Evolutionary conservation across 176 grass and related monocot species (phyloP).

Genomic region (Otatea glauca): DNA sequence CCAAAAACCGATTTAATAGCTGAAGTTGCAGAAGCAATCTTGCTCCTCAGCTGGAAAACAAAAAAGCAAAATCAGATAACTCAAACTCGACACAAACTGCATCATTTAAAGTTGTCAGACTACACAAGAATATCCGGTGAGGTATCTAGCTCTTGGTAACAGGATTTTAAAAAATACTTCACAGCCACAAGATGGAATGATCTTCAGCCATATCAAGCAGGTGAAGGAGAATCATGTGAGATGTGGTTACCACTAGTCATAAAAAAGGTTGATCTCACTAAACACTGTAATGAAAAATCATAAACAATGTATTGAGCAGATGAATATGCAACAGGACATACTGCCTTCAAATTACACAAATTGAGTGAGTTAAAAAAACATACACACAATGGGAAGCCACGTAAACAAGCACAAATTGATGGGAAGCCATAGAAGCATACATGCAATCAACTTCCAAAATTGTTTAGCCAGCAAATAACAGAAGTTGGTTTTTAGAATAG

Average conservation of each 20-base stretch:
- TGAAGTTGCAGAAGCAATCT: constrained; percentile 92
- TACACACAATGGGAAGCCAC: neutral
- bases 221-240: neutral
- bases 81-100: neutral
- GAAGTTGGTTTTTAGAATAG: neutral
- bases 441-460: neutral
- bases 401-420: neutral
- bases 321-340: neutral
- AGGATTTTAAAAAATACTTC: neutral
- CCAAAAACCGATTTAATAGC: constrained; percentile 99
- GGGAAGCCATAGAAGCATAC: neutral
- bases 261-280: neutral
- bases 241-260: neutral
- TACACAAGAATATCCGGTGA: neutral
- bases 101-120: neutral
- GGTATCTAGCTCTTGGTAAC: neutral
- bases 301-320: constrained; percentile 22
- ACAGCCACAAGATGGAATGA: neutral
- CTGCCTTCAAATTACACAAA: neutral
- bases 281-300: neutral
- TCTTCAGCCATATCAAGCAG: constrained; percentile 13
- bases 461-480: constrained; percentile 6
- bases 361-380: constrained; percentile 4
- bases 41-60: constrained; percentile 70
- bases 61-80: neutral